Evolutionary conservation across 2,329 filamentous ascomycete genomes (phyloP).

Genomic region (Aspergillus tubingensis): DNA sequence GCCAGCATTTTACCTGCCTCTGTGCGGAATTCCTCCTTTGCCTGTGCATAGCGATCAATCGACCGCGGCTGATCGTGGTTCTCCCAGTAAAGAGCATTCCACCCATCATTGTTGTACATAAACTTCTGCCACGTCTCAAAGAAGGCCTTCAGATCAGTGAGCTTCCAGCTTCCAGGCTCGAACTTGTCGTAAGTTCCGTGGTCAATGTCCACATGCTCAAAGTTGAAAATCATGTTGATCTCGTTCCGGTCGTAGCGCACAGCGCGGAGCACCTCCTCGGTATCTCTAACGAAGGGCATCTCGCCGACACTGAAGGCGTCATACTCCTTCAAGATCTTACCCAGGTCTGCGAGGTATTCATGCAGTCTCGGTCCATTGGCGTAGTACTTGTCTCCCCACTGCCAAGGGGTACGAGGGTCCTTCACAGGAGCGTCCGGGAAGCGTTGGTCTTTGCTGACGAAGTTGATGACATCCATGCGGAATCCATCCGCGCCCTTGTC

Average conservation of each 20-base stretch:
- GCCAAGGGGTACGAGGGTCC: constrained; percentile 24
- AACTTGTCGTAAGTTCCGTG: constrained; percentile 55
- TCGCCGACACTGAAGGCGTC: constrained; percentile 63
- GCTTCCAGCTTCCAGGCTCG: constrained; percentile 48
- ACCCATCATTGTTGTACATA: constrained; percentile 61
- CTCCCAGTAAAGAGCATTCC: constrained; percentile 67
- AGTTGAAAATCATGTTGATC: constrained; percentile 73
- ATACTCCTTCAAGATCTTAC: constrained; percentile 57
- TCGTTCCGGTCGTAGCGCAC: constrained; percentile 61
- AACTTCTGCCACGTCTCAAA: constrained; percentile 62
- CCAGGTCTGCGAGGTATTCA: constrained; percentile 58
- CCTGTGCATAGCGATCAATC: constrained; percentile 58
- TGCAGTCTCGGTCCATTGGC: constrained; percentile 61
- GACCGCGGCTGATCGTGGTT: constrained; percentile 67
- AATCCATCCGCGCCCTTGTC: constrained; percentile 72
- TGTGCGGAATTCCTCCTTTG: constrained; percentile 52
- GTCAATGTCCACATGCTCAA: constrained; percentile 67
- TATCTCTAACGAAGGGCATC: constrained; percentile 56
- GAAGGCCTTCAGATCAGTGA: constrained; percentile 55
- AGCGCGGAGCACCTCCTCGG: constrained; percentile 53
- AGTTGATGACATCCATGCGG: constrained; percentile 73
- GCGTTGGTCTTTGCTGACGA: constrained; percentile 65
- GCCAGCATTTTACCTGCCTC: constrained; percentile 62
- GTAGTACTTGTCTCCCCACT: constrained; percentile 47
- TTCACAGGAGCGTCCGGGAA: constrained; percentile 51